phyloP scores from a whole-genome alignment of 2,329 filamentous ascomycete genomes.

The Scytalidium sp. region DNA sequence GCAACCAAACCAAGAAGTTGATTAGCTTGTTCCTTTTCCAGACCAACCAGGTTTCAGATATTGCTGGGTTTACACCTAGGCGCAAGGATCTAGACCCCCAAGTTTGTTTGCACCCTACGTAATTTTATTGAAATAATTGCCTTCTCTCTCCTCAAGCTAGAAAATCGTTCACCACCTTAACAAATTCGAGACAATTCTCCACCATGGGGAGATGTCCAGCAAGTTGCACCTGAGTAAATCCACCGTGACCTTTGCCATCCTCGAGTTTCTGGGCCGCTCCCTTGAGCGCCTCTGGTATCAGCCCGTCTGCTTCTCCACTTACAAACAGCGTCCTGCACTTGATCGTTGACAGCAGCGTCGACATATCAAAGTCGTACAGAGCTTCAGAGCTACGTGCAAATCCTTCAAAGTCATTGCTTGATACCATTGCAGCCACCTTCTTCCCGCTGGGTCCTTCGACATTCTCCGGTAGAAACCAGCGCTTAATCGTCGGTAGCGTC shows the following conservation, averaged over 20 bases:
- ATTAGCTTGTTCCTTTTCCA: no score
- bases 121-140: no score
- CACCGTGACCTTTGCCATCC: neutral
- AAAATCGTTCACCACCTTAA: neutral
- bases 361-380: neutral
- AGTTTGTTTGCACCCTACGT: no score
- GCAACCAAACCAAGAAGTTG: no score
- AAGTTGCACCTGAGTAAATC: neutral
- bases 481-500: neutral
- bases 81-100: no score
- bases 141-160: neutral
- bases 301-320: neutral
- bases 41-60: no score
- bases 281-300: neutral
- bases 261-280: neutral
- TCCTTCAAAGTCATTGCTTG: neutral
- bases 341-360: neutral
- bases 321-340: neutral
- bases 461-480: neutral
- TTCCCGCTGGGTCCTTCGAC: neutral
- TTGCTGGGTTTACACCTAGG: no score
- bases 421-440: neutral
- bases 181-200: neutral
- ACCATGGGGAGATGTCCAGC: neutral
- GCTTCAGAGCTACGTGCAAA: neutral